These are phyloP conservation scores for Staphylotrichum tortipilum DNA, from an alignment of 495 filamentous ascomycete genomes.

Conservation along the genomic window DNA sequence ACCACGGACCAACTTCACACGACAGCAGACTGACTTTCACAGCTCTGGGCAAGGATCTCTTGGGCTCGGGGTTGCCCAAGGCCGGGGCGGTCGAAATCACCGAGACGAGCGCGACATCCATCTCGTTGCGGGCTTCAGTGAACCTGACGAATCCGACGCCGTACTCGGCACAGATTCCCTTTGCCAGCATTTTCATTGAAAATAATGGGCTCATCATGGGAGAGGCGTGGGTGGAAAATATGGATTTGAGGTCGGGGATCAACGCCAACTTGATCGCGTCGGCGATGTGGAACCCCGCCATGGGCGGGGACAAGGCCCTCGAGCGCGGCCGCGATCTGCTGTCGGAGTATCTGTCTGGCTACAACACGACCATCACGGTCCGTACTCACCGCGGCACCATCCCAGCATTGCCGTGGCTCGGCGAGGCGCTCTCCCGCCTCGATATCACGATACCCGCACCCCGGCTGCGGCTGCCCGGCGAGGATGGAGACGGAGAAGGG, in stretches of 20 bases:
- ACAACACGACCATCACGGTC: conserved; percentile 70
- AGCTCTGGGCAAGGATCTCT: conserved; percentile 31
- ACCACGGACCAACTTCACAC: background rate
- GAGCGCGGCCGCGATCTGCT: conserved; percentile 61
- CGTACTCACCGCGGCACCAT: conserved; percentile 60
- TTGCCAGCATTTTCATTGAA: conserved; percentile 62
- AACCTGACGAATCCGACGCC: conserved; percentile 86
- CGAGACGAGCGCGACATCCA: conserved; percentile 56
- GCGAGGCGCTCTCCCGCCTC: conserved; percentile 60
- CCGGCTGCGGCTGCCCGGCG: conserved; percentile 33
- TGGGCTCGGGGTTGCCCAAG: conserved; percentile 49
- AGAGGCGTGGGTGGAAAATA: conserved; percentile 54
- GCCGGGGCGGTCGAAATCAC: conserved; percentile 56
- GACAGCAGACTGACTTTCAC: conserved; percentile 7
- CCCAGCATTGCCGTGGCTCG: conserved; percentile 63
- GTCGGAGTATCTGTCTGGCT: conserved; percentile 80
- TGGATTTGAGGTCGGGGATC: conserved; percentile 54
- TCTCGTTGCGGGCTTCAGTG: conserved; percentile 58
- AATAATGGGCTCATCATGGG: conserved; percentile 68
- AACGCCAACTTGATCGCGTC: conserved; percentile 64
- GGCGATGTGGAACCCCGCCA: conserved; percentile 64
- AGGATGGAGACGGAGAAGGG: conserved; percentile 21
- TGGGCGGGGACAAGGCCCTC: conserved; percentile 51
- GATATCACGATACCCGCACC: conserved; percentile 16
- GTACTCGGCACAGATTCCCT: conserved; percentile 74